Evolutionary conservation across 441 rosid species (phyloP).

Genomic region (Erodium texanum): DNA sequence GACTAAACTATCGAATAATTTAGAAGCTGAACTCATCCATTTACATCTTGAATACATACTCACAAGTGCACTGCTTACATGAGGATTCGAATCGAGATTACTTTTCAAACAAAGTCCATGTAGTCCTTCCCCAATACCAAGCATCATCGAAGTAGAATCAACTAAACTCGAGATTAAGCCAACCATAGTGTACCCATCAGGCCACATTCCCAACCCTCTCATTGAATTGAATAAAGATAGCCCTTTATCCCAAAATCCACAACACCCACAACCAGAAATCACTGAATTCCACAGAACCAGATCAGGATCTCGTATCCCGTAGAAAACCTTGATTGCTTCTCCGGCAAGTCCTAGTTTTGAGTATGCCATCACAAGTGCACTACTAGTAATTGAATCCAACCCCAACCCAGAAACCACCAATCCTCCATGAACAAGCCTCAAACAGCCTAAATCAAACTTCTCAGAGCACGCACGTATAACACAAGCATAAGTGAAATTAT

Average conservation of each 20-base stretch:
- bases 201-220: slow-evolving; percentile 34
- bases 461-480: slow-evolving; percentile 54
- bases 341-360: slow-evolving; percentile 38
- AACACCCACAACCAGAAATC: slow-evolving; percentile 51
- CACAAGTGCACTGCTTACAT: slow-evolving; percentile 56
- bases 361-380: slow-evolving; percentile 63
- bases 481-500: slow-evolving; percentile 66
- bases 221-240: slow-evolving; percentile 42
- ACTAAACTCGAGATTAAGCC: slow-evolving; percentile 46
- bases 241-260: slow-evolving; percentile 45
- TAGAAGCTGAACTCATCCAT: slow-evolving; percentile 44
- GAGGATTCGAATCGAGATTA: slow-evolving; percentile 40
- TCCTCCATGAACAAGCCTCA: slow-evolving; percentile 53
- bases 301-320: slow-evolving; percentile 43
- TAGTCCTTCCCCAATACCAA: slow-evolving; percentile 42
- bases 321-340: slow-evolving; percentile 51
- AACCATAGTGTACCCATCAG: slow-evolving; percentile 67
- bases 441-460: slow-evolving; percentile 28
- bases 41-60: slow-evolving; percentile 62
- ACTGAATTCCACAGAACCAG: slow-evolving; percentile 67
- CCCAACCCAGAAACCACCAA: slow-evolving; percentile 51
- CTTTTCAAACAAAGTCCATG: slow-evolving; percentile 66
- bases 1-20: slow-evolving; percentile 37
- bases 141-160: slow-evolving; percentile 24
- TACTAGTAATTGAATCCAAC: slow-evolving; percentile 43